phyloP scores from a whole-genome alignment of 2,329 filamentous ascomycete genomes.

The Elsinoe necatrix region DNA sequence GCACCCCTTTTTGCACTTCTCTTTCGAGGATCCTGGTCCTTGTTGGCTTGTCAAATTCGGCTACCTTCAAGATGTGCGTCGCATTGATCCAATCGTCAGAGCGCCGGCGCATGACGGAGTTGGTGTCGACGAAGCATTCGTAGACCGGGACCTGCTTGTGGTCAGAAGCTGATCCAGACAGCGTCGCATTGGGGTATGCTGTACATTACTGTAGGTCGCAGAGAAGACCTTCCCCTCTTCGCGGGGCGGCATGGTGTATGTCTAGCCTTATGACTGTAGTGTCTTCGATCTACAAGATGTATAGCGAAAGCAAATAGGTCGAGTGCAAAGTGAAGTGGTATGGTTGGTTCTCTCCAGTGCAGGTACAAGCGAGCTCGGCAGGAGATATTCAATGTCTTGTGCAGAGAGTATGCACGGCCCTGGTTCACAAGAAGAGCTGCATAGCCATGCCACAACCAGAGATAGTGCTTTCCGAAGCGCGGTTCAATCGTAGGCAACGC shows the following conservation, averaged over 20 bases:
- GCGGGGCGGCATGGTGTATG: conserved; percentile 20
- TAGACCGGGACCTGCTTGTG: conserved; percentile 75
- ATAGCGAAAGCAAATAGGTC: too few relatives aligned
- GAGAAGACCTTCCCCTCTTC: conserved; percentile 47
- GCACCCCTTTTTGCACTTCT: conserved; percentile 90
- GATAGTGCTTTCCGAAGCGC: conserved; percentile 3
- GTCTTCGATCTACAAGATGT: neutral
- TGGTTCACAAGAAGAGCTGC: neutral
- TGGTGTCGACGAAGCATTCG: conserved; percentile 76
- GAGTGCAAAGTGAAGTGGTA: neutral
- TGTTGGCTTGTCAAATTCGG: conserved; percentile 93
- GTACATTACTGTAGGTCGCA: conserved; percentile 57
- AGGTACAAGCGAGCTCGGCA: conserved; percentile 5
- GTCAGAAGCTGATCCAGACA: conserved; percentile 14
- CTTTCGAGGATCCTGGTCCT: conserved; percentile 90
- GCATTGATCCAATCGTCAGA: conserved; percentile 98
- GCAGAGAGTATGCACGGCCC: conserved; percentile 13
- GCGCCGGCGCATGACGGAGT: conserved; percentile 93
- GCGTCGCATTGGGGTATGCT: conserved; percentile 2
- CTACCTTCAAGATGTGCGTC: conserved; percentile 96
- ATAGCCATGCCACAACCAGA: conserved; percentile 5
- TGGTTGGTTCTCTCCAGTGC: neutral
- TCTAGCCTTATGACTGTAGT: neutral
- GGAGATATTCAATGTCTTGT: conserved; percentile 4
- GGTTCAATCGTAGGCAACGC: conserved; percentile 4